Base-by-base conservation (phyloP, 1,284 basidiomycete genomes). In the Boletus sp. region DNA sequence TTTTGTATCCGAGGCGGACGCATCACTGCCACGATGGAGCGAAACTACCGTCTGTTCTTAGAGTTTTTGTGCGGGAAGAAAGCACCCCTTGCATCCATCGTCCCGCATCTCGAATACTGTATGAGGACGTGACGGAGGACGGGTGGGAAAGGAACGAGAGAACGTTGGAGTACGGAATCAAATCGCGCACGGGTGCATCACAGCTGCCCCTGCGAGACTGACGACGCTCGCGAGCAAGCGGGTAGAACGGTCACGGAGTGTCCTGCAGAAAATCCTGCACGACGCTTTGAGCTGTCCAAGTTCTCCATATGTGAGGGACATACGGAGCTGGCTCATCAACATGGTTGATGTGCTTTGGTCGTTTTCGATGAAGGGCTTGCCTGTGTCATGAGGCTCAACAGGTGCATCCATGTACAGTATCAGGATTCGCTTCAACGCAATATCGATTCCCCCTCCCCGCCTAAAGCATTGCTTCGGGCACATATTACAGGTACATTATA, bases 11-110 rank as follows among this genome's bases (percentile, higher is more conserved):
- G 34, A 12, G 46, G 27, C 5, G 10, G 16, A 7, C 26, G 46
- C 1, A 20, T 48, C 17, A 46, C 41, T 2, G 3, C n/a, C 7
- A 46, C 42, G 2, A 36, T 16, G 22, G 34, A 46, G n/a, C 16
- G 13, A 12, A 46, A 48, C 29, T 48, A 46, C 12, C 34, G 42
- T 1, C 17, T 46, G 23, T 46, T 46, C 29, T 26, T 17, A 10
- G 45, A 46, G n/a, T 27, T 44, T 22, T 10, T 44, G 19, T 46
- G 45, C 10, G 32, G 5, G 8, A 35, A 29, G 9, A 32, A 46
- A 12, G 46, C 32, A 0, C 46, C 41, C 0, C 26, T 48, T 20
- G 41, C 46, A 10, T 6, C 46, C 20, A 26, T 46, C 12, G 42
- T 48, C 22, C 45, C 46, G 9, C 10, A 26, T 8, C 46, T 46